phyloP scores from a whole-genome alignment of 1,284 basidiomycete genomes.

The Ustilago nuda region DNA sequence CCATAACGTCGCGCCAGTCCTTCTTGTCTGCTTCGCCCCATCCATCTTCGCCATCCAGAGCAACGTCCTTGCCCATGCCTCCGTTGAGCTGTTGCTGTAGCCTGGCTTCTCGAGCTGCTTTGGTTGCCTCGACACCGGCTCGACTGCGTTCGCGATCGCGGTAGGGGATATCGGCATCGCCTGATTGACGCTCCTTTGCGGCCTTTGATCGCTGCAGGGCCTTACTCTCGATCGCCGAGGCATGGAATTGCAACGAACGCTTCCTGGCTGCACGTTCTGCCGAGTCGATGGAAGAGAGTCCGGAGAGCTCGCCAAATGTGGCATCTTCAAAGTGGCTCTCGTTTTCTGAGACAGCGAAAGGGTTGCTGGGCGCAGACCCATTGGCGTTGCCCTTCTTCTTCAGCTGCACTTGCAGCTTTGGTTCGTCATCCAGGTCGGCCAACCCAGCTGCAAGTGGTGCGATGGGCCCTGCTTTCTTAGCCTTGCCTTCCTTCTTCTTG shows the following conservation, averaged over 20 bases:
- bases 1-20: slow-evolving; percentile 65
- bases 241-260: slow-evolving; percentile 65
- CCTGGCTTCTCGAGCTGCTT: slow-evolving; percentile 56
- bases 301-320: slow-evolving; percentile 62
- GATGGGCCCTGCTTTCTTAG: slow-evolving; percentile 33
- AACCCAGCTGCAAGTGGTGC: slow-evolving; percentile 49
- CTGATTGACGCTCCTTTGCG: slow-evolving; percentile 56
- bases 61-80: slow-evolving; percentile 29
- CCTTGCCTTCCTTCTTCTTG: slow-evolving; percentile 29
- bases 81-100: slow-evolving; percentile 33
- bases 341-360: slow-evolving; percentile 33
- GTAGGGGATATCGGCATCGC: slow-evolving; percentile 68
- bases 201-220: slow-evolving; percentile 42
- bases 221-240: slow-evolving; percentile 52
- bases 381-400: slow-evolving; percentile 32
- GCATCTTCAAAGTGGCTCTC: slow-evolving; percentile 34
- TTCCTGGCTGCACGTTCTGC: slow-evolving; percentile 61
- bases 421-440: slow-evolving; percentile 49
- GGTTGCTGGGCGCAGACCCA: slow-evolving; percentile 23
- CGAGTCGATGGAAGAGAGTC: slow-evolving; percentile 54
- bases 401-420: slow-evolving; percentile 37
- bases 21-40: slow-evolving; percentile 64
- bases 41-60: slow-evolving; percentile 50
- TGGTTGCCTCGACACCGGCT: slow-evolving; percentile 61
- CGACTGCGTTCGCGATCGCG: slow-evolving; percentile 64